Conservation (phyloP, 805 yeast genomes). For the Kodamaea kaohsiungensis region DNA sequence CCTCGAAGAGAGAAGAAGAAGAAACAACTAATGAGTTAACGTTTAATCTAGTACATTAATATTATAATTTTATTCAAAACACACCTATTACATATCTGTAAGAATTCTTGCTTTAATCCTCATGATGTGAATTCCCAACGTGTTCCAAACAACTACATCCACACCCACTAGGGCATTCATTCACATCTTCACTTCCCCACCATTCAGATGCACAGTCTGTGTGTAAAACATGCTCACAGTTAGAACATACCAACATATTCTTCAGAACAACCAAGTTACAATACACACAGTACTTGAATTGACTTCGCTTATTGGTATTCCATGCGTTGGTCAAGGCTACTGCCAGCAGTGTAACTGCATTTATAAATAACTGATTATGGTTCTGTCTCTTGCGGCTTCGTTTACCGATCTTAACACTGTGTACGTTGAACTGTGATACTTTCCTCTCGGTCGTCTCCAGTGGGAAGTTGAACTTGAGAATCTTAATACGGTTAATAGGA, state of each 20-base stretch:
- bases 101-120: not conserved
- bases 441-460: constrained; percentile 14
- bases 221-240: constrained; percentile 80
- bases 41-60: not conserved
- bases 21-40: not conserved
- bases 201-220: constrained; percentile 76
- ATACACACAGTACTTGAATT: constrained; percentile 54
- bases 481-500: constrained; percentile 74
- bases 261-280: constrained; percentile 65
- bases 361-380: constrained; percentile 22
- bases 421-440: constrained; percentile 29
- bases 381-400: constrained; percentile 22
- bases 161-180: constrained; percentile 82
- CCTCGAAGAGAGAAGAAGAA: constrained; percentile 6
- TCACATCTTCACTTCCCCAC: constrained; percentile 54
- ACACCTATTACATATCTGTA: no score
- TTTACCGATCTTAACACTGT: constrained; percentile 36
- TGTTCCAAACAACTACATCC: constrained; percentile 66
- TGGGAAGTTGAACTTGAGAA: constrained; percentile 66
- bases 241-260: constrained; percentile 64
- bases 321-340: constrained; percentile 29
- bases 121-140: not conserved
- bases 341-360: constrained; percentile 26
- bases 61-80: not conserved
- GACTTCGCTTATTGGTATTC: constrained; percentile 27